These are phyloP conservation scores for Botrytis porri DNA, from an alignment of 2,329 filamentous ascomycete species.

Conservation along the genomic window DNA sequence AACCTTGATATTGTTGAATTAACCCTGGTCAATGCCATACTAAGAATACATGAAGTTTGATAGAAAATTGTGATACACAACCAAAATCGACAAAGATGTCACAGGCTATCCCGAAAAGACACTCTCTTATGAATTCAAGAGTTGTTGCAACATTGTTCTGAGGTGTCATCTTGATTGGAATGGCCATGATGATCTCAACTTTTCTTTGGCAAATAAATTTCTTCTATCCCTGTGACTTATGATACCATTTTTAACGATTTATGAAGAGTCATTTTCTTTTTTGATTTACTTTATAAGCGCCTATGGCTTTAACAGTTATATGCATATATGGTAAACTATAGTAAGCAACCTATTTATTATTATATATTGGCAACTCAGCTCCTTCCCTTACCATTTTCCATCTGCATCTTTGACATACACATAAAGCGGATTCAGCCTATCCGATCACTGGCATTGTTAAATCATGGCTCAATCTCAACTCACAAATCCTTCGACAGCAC, in stretches of 20 bases:
- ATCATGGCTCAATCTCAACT: too few species aligned
- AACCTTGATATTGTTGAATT: too few species aligned
- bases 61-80: too few species aligned
- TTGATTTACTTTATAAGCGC: background rate
- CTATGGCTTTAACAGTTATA: background rate
- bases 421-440: too few species aligned
- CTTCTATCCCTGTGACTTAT: background rate
- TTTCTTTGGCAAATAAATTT: background rate
- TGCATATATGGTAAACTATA: background rate
- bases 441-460: too few species aligned
- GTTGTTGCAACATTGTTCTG: too few species aligned
- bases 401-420: background rate
- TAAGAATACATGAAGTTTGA: too few species aligned
- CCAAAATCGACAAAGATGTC: too few species aligned
- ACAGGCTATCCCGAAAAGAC: too few species aligned
- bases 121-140: too few species aligned
- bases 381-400: background rate
- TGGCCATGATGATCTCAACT: background rate
- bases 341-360: background rate
- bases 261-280: background rate
- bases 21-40: too few species aligned
- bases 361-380: background rate
- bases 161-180: background rate
- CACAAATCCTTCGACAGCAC: too few species aligned
- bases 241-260: background rate